These are phyloP conservation scores for Arthonia radiata DNA, from an alignment of 495 filamentous ascomycete species.

Conservation along the genomic window DNA sequence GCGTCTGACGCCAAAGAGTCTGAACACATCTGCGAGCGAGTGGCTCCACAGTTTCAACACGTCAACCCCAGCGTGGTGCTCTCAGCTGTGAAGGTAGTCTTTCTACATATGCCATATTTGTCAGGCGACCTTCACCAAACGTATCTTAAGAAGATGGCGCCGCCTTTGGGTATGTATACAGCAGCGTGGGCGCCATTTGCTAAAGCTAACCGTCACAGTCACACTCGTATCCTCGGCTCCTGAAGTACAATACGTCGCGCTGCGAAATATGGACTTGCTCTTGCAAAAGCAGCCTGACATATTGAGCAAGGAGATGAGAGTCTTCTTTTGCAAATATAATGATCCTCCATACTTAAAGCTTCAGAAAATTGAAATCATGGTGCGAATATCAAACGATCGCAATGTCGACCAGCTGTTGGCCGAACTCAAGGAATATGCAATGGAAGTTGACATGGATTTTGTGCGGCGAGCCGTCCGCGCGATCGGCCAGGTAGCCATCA, in stretches of 20 bases:
- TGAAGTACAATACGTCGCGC: conserved; percentile 91
- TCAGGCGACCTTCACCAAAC: conserved; percentile 49
- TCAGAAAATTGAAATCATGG: conserved; percentile 96
- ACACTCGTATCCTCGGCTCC: conserved; percentile 88
- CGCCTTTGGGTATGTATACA: conserved; percentile 47
- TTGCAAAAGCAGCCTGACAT: conserved; percentile 92
- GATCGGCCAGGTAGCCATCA: conserved; percentile 93
- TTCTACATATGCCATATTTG: conserved; percentile 80
- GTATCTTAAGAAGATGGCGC: conserved; percentile 96
- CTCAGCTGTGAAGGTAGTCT: conserved; percentile 91
- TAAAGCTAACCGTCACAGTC: conserved; percentile 25
- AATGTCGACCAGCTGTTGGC: conserved; percentile 88
- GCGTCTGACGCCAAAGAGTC: conserved; percentile 77
- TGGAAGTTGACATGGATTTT: conserved; percentile 98
- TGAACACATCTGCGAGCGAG: conserved; percentile 94
- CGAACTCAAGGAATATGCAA: conserved; percentile 87
- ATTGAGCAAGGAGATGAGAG: conserved; percentile 83
- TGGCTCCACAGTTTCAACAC: conserved; percentile 92
- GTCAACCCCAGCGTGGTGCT: conserved; percentile 93
- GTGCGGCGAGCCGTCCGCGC: conserved; percentile 81
- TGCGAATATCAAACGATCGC: conserved; percentile 91
- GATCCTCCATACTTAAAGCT: conserved; percentile 95
- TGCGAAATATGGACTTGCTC: conserved; percentile 86
- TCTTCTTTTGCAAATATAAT: conserved; percentile 99
- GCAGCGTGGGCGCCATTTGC: neutral